phyloP scores from a whole-genome alignment of 352 stramenopile species.

The Phytophthora litchii region DNA sequence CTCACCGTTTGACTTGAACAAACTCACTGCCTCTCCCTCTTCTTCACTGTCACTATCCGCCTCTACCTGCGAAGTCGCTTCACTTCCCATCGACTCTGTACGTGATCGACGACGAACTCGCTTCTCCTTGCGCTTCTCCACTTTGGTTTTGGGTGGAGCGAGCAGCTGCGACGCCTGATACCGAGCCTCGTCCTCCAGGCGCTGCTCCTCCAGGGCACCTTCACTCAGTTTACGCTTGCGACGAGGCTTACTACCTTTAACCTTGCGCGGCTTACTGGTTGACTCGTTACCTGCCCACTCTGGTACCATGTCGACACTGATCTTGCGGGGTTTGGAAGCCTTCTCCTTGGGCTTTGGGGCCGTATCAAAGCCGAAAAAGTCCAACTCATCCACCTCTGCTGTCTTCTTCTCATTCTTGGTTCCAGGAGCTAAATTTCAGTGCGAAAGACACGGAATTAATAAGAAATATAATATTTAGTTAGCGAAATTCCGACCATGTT shows the following conservation, averaged over 20 bases:
- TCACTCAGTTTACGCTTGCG: conserved; percentile 88
- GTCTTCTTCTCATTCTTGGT: conserved; percentile 31
- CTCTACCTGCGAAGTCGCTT: conserved; percentile 12
- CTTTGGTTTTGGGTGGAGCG: conserved; percentile 52
- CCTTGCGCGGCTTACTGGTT: conserved; percentile 44
- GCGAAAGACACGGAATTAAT: conserved; percentile 7
- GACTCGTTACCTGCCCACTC: conserved; percentile 64
- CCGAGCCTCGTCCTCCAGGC: conserved; percentile 69
- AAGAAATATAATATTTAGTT: conserved; percentile 6
- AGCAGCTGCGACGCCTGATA: conserved; percentile 72
- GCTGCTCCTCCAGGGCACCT: conserved; percentile 74
- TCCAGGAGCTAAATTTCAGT: conserved; percentile 16
- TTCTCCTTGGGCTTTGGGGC: conserved; percentile 41
- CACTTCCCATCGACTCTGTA: conserved; percentile 45
- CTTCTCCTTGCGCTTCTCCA: conserved; percentile 51
- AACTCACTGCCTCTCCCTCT: conserved; percentile 41
- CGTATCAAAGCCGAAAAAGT: conserved; percentile 84
- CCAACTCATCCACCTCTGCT: conserved; percentile 53
- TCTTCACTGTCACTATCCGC: conserved; percentile 35
- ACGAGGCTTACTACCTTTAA: conserved; percentile 68
- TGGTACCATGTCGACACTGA: conserved; percentile 75
- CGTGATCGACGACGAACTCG: conserved; percentile 46
- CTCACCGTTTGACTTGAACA: conserved; percentile 56
- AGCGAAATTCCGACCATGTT: neutral
- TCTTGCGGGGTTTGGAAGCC: conserved; percentile 49